A percentile compares a stretch with the other conserved stretches of the same genome.
phyloP scores from a whole-genome alignment of 2,329 filamentous ascomycete species.

The Cadophora sp. region DNA sequence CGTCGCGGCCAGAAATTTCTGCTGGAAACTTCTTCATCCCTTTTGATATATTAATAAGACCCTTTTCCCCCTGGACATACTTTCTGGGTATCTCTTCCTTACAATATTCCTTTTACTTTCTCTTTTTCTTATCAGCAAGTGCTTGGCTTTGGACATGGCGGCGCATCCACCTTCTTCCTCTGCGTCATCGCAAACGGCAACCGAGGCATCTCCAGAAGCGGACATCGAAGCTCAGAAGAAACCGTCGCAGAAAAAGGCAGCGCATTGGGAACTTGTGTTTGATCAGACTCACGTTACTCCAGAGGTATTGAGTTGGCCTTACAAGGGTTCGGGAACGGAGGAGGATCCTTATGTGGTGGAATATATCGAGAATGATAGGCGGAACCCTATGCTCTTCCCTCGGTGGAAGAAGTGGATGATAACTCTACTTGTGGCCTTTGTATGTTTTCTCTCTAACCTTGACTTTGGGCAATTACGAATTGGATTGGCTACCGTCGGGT shows the following conservation, averaged over 20 bases:
- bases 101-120: neutral
- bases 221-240: conserved; percentile 36
- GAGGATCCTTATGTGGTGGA: conserved; percentile 51
- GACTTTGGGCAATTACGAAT: neutral
- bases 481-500: no score
- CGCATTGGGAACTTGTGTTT: conserved; percentile 50
- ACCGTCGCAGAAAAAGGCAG: conserved; percentile 25
- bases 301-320: conserved; percentile 51
- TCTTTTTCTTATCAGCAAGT: neutral
- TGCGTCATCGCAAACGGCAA: conserved; percentile 26
- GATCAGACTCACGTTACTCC: conserved; percentile 54
- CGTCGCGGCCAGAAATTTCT: neutral
- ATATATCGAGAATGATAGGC: conserved; percentile 50
- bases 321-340: conserved; percentile 49
- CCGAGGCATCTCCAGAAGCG: conserved; percentile 18
- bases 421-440: conserved; percentile 47
- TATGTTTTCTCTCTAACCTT: conserved; percentile 47
- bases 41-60: neutral
- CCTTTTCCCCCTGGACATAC: neutral
- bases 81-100: neutral
- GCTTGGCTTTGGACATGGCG: conserved; percentile 15
- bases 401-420: conserved; percentile 48
- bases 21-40: neutral
- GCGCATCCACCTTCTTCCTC: conserved; percentile 20
- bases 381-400: conserved; percentile 49